Conservation (phyloP, 352 stramenopile species). For the Phytophthora boehmeriae region DNA sequence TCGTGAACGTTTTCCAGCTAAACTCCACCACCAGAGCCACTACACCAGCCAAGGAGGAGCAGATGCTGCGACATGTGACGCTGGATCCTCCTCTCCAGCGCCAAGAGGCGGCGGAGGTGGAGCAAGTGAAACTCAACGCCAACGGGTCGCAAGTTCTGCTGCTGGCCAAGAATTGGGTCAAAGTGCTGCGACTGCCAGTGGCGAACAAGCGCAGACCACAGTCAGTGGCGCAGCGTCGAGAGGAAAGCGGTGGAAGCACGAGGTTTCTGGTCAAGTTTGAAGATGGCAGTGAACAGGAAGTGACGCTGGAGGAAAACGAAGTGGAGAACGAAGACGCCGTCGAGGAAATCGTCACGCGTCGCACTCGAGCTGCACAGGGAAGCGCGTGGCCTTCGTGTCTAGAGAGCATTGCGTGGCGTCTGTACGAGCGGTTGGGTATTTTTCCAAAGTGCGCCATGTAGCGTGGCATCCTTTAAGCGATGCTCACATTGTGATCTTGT, state of each 20-base stretch:
- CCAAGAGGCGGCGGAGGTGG: slow-evolving; percentile 53
- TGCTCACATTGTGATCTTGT: slow-evolving; percentile 73
- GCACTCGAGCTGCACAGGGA: slow-evolving; percentile 10
- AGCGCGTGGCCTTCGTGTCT: slow-evolving; percentile 54
- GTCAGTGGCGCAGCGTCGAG: slow-evolving; percentile 17
- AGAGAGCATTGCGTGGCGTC: slow-evolving; percentile 54
- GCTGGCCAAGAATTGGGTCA: slow-evolving; percentile 62
- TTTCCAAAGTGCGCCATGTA: slow-evolving; percentile 55
- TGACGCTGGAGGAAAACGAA: slow-evolving; percentile 24
- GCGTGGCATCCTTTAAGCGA: slow-evolving; percentile 80
- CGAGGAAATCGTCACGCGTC: slow-evolving; percentile 38
- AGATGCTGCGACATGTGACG: slow-evolving; percentile 53
- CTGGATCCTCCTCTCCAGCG: slow-evolving; percentile 61
- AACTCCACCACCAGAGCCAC: slow-evolving; percentile 21
- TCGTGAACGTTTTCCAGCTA: slow-evolving; percentile 61
- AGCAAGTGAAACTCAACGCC: slow-evolving; percentile 67
- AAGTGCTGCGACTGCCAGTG: slow-evolving; percentile 56
- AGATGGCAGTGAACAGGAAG: slow-evolving; percentile 43
- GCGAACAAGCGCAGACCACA: slow-evolving; percentile 23
- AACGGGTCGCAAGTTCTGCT: slow-evolving; percentile 60
- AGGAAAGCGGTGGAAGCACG: slow-evolving; percentile 8
- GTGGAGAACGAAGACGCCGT: slow-evolving; percentile 25
- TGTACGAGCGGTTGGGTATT: slow-evolving; percentile 64
- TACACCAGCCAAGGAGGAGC: slow-evolving; percentile 6
- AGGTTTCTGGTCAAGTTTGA: slow-evolving; percentile 58